Evolutionary conservation across 2,329 filamentous ascomycete species (phyloP).

Genomic region (Coniella vitis): DNA sequence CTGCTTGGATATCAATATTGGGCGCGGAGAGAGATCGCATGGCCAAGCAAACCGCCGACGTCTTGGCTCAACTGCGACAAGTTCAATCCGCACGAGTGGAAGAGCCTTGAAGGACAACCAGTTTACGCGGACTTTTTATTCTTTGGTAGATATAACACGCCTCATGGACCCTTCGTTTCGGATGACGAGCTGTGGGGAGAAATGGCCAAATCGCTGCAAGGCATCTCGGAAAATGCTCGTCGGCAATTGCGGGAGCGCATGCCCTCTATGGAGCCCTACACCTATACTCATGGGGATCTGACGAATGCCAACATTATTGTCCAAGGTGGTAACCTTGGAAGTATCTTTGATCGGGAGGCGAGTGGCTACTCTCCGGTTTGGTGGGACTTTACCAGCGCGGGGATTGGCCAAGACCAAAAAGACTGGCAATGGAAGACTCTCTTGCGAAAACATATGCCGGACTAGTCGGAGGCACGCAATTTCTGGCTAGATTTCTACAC

Average conservation of each 20-base stretch:
- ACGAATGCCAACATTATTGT: conserved; percentile 30
- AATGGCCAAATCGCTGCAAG: not conserved
- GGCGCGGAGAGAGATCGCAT: too few species aligned
- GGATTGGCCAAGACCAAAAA: not conserved
- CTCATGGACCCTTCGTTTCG: not conserved
- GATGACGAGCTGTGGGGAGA: not conserved
- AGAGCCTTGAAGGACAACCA: not conserved
- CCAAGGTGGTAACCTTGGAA: conserved; percentile 27
- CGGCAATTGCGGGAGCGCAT: not conserved
- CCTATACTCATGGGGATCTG: conserved; percentile 34
- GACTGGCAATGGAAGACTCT: conserved; percentile 17
- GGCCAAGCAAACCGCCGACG: not conserved
- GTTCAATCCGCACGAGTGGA: not conserved
- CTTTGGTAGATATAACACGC: not conserved
- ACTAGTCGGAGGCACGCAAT: not conserved
- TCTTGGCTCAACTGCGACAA: not conserved
- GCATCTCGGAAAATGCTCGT: not conserved
- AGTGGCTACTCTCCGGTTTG: conserved; percentile 32
- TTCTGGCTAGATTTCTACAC: not conserved
- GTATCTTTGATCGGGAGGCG: conserved; percentile 34
- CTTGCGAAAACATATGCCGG: not conserved
- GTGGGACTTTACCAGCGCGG: conserved; percentile 33
- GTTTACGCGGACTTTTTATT: not conserved
- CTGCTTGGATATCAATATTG: too few species aligned
- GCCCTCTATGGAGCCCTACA: conserved; percentile 11